Percentiles rank a stretch among this genome's conserved stretches.
Conservation (phyloP, 495 filamentous ascomycete species). For the Penicillium paradoxum region DNA sequence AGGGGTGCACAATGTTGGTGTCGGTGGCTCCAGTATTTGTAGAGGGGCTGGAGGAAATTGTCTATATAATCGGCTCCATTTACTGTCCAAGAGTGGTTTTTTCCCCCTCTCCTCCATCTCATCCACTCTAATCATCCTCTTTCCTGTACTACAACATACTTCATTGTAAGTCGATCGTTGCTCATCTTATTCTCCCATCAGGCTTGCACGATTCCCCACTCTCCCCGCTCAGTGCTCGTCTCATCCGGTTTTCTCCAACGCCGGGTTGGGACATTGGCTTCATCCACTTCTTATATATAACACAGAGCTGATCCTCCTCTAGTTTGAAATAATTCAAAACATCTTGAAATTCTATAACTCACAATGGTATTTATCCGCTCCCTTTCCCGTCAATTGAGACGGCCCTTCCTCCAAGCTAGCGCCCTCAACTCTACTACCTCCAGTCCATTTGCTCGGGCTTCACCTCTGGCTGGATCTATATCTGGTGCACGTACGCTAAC, state of each 20-base stretch:
- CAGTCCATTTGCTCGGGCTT: slow-evolving; percentile 20
- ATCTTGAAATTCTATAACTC: slow-evolving; percentile 25
- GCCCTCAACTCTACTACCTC: slow-evolving; percentile 17
- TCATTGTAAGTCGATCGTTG: not conserved
- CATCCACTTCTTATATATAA: slow-evolving; percentile 5
- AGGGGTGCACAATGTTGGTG: not conserved
- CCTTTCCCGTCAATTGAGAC: slow-evolving; percentile 50
- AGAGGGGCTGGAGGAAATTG: not conserved
- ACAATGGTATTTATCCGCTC: slow-evolving; percentile 70
- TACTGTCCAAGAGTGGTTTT: not conserved
- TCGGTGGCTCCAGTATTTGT: not conserved
- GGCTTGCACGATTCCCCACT: slow-evolving; percentile 16
- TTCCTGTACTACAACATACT: not conserved
- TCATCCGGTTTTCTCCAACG: slow-evolving; percentile 16
- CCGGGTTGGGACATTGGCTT: slow-evolving; percentile 15
- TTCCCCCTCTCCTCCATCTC: not conserved
- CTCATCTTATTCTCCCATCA: not conserved
- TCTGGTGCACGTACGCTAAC: slow-evolving; percentile 50
- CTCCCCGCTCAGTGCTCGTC: slow-evolving; percentile 4
- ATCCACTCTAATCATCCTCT: not conserved
- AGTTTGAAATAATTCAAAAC: not conserved
- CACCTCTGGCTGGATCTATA: slow-evolving; percentile 35
- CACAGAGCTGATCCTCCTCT: slow-evolving; percentile 11
- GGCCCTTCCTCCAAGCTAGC: slow-evolving; percentile 50
- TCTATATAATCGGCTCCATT: slow-evolving; percentile 2